phyloP scores from a whole-genome alignment of 306 rosid species.

The Quercus robur region DNA sequence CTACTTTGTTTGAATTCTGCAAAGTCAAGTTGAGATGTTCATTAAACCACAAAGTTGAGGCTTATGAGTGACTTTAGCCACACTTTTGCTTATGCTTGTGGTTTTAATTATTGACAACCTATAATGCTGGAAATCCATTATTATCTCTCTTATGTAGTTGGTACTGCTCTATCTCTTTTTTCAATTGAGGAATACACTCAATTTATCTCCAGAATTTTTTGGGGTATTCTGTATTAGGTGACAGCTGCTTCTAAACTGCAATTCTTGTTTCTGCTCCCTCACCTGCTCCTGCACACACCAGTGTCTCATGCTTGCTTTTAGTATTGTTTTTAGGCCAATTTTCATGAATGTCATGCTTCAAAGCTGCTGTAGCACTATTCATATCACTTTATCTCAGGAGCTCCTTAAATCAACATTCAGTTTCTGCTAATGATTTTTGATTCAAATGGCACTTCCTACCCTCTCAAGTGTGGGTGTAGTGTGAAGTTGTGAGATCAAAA shows the following conservation, averaged over 20 bases:
- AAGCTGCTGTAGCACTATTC: neutral
- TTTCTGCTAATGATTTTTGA: neutral
- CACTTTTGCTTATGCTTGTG: neutral
- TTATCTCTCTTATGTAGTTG: neutral
- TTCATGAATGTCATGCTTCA: neutral
- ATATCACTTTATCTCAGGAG: neutral
- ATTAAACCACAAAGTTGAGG: neutral
- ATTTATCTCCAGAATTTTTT: neutral
- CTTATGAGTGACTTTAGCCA: neutral
- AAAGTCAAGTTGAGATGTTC: slow-evolving; percentile 5
- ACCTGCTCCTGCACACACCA: neutral
- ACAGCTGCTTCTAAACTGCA: neutral
- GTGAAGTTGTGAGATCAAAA: no score
- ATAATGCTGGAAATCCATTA: neutral
- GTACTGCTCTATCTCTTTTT: neutral
- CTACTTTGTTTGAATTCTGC: neutral
- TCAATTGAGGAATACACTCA: neutral
- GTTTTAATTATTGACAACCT: neutral
- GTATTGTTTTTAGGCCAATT: neutral
- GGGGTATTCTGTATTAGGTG: neutral
- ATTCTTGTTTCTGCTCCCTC: neutral
- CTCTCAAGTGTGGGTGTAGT: no score
- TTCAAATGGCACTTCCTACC: no score
- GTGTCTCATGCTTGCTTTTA: neutral
- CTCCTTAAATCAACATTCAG: neutral